Evolutionary conservation across 2,329 filamentous ascomycete species (phyloP).

Genomic region (Blastomyces gilchristii): DNA sequence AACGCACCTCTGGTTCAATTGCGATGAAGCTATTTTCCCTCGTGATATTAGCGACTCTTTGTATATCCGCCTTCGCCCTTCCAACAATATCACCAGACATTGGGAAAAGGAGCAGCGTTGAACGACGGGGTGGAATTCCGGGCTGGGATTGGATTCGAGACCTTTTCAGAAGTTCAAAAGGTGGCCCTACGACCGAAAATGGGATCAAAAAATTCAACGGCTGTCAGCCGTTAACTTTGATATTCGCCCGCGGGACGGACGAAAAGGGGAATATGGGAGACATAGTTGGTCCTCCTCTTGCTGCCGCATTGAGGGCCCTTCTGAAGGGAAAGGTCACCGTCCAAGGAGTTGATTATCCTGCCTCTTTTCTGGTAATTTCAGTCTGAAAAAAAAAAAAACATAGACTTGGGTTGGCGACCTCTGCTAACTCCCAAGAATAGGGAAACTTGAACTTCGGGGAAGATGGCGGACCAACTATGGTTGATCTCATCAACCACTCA

Average conservation of each 20-base stretch:
- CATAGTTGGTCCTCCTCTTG: conserved; percentile 32
- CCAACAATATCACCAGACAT: background rate
- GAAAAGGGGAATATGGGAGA: conserved; percentile 37
- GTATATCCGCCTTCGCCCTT: background rate
- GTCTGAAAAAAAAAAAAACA: conserved; percentile 14
- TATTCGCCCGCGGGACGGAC: conserved; percentile 36
- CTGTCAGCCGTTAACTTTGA: conserved; percentile 35
- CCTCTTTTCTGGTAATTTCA: conserved; percentile 16
- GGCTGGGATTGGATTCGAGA: background rate
- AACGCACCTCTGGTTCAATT: background rate
- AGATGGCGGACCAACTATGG: conserved; percentile 24
- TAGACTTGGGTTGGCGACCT: conserved; percentile 24
- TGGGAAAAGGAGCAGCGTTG: background rate
- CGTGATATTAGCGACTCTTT: background rate
- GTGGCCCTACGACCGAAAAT: conserved; percentile 27
- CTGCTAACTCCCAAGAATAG: conserved; percentile 15
- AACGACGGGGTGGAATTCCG: background rate
- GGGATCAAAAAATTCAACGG: conserved; percentile 30
- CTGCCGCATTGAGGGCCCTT: conserved; percentile 18
- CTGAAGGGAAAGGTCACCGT: conserved; percentile 22
- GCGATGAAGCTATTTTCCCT: conserved; percentile 1
- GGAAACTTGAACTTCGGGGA: conserved; percentile 22
- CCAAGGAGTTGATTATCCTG: conserved; percentile 28
- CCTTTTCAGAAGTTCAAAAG: background rate
- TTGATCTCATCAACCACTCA: conserved; percentile 22